Evolutionary conservation across 345 rosid genomes (phyloP), one percentile per base, ranked within the genome.

Genomic region (Cardamine chenopodiifolia): DNA sequence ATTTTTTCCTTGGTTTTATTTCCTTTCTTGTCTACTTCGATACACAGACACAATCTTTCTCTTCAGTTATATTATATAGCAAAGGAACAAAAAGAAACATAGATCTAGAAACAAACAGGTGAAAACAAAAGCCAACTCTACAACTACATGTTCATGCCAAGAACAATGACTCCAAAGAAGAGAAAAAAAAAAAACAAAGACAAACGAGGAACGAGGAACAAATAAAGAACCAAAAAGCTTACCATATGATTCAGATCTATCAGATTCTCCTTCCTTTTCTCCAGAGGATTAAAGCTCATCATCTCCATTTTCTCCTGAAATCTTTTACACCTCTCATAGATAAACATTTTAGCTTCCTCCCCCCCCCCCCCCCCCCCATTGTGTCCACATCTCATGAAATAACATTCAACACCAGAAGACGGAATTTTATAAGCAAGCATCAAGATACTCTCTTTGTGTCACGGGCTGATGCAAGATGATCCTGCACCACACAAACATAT

Each of bases 391-490:
- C 74, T 66, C 57, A 68, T 19, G 42, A 45, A 61, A 54, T 74
- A 62, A 66, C 56, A 60, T 23, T 60, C 37, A 32, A 64, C 69
- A 71, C 75, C 45, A 56, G 6, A 65, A 68, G 35, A 15, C 26
- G 1, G 7, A 49, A 44, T 58, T 19, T 19, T 12, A n/a, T 49
- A 6, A 8, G 4, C 54, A 54, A 56, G 71, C 48, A 71, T 69
- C 79, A 77, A 78, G 72, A 70, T 62, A 82, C 88, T 73, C 89
- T 90, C 84, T 81, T 92, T 31, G 88, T 83, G 81, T 87, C 97
- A 19, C 95, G 93, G 69, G 89, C 80, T 62, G 96, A 83, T 26
- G 95, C 86, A 64, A 92, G 63, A 84, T 90, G 98, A 71, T 92
- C 97, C 98, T 92, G 67, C 83, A 84, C 45, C 56, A 81, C 40